Evolutionary conservation across 306 rosid species (phyloP), one percentile per base, ranked within the genome.

Genomic region (Prunus mira): DNA sequence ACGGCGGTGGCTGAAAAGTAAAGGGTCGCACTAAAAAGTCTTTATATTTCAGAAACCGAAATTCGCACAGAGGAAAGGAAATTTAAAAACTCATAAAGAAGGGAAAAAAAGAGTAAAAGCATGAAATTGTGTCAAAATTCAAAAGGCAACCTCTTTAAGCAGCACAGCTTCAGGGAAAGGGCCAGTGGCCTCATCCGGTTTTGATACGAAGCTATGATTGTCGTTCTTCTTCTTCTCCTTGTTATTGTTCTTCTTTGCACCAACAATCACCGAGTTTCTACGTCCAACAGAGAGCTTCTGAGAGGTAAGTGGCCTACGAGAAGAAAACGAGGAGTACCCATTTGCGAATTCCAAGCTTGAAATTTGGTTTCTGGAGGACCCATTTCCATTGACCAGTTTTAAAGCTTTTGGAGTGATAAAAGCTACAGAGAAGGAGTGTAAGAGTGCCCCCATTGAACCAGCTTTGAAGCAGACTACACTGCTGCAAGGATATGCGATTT

Each of bases 121-220:
- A 65, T 25, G 3, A 12, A 72, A 28, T 25, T 19, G 75, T 2
- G 54, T 58, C 52, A 68, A 84, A 82, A 15, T 11, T 3, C 18
- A 43, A 20, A 27, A 46, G 69, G 30, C 27, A 76, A 87, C 99
- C 97, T 90, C 83, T 89, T 87, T 90, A 66, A 95, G 93, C 5
- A 95, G 90, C 50, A 95, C 96, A 34, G 99, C 87, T 86, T 95
- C 97, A 58, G 99, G 98, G 84, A 95, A 95, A 82, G 82, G 83
- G 27, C 93, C 94, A 8, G 87, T 85, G 71, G 74, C 82, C 75
- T 92, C 99, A 46, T 90, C 90, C 0, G 88, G 91, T 78, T 86
- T 90, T 14, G 97, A 79, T 3, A 74, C 82, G 52, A 85, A 88
- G 80, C 84, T 85, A 61, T 92, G 96, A 20, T 6, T 62, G 76